A percentile compares a stretch with the other conserved stretches of the same genome.
Conservation (phyloP, 208 protist species). For the Trypanosoma avium region DNA sequence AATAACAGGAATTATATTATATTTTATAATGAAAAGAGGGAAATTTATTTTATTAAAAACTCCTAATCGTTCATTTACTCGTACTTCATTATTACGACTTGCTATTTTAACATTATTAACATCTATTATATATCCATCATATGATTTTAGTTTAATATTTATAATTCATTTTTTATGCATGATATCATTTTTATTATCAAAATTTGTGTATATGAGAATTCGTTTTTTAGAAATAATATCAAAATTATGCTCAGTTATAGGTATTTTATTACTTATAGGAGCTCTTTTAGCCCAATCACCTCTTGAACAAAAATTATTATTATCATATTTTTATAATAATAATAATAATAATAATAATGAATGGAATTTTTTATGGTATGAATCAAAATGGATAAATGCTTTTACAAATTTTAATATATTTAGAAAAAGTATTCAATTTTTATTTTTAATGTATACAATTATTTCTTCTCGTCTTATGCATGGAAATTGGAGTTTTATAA, state of each 20-base stretch:
- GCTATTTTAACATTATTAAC: conserved; percentile 4
- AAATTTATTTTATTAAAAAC: background rate
- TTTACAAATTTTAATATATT: conserved; percentile 6
- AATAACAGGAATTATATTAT: no score
- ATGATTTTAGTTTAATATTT: conserved; percentile 4
- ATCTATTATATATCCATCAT: conserved; percentile 8
- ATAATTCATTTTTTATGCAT: conserved; percentile 11
- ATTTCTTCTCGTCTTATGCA: conserved; percentile 8
- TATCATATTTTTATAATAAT: background rate
- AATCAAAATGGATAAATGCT: conserved; percentile 10
- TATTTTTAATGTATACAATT: conserved; percentile 15
- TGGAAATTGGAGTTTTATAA: conserved; percentile 18
- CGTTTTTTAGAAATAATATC: conserved; percentile 11
- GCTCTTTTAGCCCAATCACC: conserved; percentile 12
- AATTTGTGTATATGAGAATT: background rate
- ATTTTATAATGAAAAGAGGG: background rate
- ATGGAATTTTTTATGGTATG: conserved; percentile 18
- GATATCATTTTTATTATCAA: conserved; percentile 3
- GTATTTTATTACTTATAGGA: conserved; percentile 4
- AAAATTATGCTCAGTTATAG: background rate
- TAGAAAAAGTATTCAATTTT: conserved; percentile 10
- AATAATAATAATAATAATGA: background rate
- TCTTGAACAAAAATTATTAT: background rate
- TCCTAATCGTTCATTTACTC: conserved; percentile 10
- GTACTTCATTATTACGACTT: conserved; percentile 4